Evolutionary conservation across 2,329 filamentous ascomycete genomes (phyloP).

Genomic region (Cladosporium cucumerinum): DNA sequence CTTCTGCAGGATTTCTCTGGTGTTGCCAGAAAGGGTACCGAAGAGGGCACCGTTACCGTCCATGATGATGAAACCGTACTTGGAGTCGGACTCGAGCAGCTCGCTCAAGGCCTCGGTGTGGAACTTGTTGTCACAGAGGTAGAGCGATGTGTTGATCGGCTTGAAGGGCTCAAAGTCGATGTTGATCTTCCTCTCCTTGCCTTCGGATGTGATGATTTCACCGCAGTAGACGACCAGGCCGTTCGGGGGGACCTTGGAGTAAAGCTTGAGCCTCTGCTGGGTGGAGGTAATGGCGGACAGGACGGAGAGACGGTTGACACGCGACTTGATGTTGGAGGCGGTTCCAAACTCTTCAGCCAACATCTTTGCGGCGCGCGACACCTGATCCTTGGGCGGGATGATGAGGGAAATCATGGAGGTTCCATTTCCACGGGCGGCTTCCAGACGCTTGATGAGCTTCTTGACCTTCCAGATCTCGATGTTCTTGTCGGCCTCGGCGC

Average conservation of each 20-base stretch:
- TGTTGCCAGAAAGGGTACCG: slow-evolving; percentile 95
- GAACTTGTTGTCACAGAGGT: slow-evolving; percentile 99
- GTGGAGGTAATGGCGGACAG: slow-evolving; percentile 98
- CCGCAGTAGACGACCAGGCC: slow-evolving; percentile 98
- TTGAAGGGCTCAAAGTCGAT: slow-evolving; percentile 99
- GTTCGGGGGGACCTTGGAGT: slow-evolving; percentile 98
- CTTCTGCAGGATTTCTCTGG: slow-evolving; percentile 93
- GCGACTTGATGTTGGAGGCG: slow-evolving; percentile 98
- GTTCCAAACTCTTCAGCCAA: slow-evolving; percentile 90
- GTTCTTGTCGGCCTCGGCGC: slow-evolving; percentile 96
- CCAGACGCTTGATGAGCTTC: slow-evolving; percentile 98
- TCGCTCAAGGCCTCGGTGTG: slow-evolving; percentile 97
- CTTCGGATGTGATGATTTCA: slow-evolving; percentile 98
- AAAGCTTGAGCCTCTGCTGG: slow-evolving; percentile 97
- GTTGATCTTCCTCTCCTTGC: slow-evolving; percentile 99
- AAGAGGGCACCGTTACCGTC: slow-evolving; percentile 98
- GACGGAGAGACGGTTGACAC: slow-evolving; percentile 97
- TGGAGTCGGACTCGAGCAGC: slow-evolving; percentile 96
- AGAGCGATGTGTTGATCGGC: slow-evolving; percentile 98
- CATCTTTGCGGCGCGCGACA: slow-evolving; percentile 97
- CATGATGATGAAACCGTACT: slow-evolving; percentile 99
- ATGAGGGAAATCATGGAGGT: slow-evolving; percentile 99
- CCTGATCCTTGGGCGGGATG: slow-evolving; percentile 97
- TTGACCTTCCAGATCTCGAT: slow-evolving; percentile 96
- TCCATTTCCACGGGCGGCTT: slow-evolving; percentile 95